Percentiles rank a stretch among this genome's conserved stretches.
These are phyloP conservation scores for Fusarium piperis DNA, from an alignment of 2,329 filamentous ascomycete species.

Conservation along the genomic window DNA sequence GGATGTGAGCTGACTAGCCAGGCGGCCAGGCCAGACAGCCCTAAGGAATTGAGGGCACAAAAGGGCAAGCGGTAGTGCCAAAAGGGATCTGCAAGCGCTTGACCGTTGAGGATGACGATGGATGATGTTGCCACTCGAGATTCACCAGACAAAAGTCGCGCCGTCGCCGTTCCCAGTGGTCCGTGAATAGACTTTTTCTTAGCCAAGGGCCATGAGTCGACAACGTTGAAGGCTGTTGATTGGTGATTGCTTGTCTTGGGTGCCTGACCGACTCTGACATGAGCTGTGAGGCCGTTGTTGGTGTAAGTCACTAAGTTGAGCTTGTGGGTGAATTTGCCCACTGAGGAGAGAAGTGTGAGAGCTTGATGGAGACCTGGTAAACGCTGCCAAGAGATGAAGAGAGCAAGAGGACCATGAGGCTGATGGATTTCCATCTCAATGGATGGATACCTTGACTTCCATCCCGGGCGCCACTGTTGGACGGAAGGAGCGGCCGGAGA, in stretches of 20 bases:
- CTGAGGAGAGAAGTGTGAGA: neutral
- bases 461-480: slow-evolving; percentile 9
- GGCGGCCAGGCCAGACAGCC: neutral
- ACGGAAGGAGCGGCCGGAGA: slow-evolving; percentile 24
- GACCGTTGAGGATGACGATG: slow-evolving; percentile 31
- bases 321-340: neutral
- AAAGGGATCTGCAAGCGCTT: slow-evolving; percentile 3
- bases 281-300: neutral
- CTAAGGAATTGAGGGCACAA: neutral
- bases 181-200: slow-evolving; percentile 3
- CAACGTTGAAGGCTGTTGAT: neutral
- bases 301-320: neutral
- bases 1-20: slow-evolving; percentile 3
- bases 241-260: neutral
- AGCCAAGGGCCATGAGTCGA: slow-evolving; percentile 2
- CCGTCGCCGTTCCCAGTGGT: neutral
- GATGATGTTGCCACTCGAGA: slow-evolving; percentile 18
- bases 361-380: neutral
- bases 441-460: neutral
- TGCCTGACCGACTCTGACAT: neutral
- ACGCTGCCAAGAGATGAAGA: neutral
- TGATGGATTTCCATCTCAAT: neutral
- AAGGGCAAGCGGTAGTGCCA: neutral
- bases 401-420: neutral
- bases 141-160: neutral